phyloP scores from a whole-genome alignment of 1,284 basidiomycete species.

The Kwoniella shivajii region DNA sequence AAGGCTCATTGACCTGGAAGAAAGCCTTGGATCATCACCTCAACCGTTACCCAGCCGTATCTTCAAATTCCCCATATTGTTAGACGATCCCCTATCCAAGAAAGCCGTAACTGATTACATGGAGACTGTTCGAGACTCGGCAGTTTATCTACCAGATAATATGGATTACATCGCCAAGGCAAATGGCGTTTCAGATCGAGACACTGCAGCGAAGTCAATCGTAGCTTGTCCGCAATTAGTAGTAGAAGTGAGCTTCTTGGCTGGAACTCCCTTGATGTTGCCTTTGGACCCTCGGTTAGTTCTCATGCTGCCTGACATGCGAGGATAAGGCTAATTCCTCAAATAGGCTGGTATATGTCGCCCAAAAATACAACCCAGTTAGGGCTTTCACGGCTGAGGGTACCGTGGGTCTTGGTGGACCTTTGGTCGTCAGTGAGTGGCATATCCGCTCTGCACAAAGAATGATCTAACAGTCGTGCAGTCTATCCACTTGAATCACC shows the following conservation, averaged over 20 bases:
- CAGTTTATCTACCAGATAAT: conserved; percentile 70
- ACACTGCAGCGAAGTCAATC: conserved; percentile 22
- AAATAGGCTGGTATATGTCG: conserved; percentile 30
- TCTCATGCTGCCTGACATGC: not conserved
- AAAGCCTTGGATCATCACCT: conserved; percentile 51
- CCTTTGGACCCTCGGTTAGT: conserved; percentile 60
- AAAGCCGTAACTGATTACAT: conserved; percentile 65
- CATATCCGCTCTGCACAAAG: not conserved
- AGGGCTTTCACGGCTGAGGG: conserved; percentile 54
- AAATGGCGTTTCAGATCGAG: conserved; percentile 61
- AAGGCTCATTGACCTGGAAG: conserved; percentile 41
- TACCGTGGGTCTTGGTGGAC: conserved; percentile 59
- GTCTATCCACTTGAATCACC: conserved; percentile 70
- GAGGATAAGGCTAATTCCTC: not conserved
- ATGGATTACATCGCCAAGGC: conserved; percentile 67
- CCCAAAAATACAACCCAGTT: conserved; percentile 56
- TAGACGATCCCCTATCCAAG: conserved; percentile 64
- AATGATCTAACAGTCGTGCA: conserved; percentile 54
- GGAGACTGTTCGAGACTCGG: conserved; percentile 60
- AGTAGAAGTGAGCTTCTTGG: conserved; percentile 39
- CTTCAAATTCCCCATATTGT: conserved; percentile 64
- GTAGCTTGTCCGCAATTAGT: conserved; percentile 38
- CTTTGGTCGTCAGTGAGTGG: conserved; percentile 33
- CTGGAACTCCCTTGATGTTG: conserved; percentile 43
- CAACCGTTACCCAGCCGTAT: conserved; percentile 59